Evolutionary conservation across 768 basidiomycete species (phyloP), one percentile per base, ranked within the genome.

Genomic region (Boletellus ananiceps): DNA sequence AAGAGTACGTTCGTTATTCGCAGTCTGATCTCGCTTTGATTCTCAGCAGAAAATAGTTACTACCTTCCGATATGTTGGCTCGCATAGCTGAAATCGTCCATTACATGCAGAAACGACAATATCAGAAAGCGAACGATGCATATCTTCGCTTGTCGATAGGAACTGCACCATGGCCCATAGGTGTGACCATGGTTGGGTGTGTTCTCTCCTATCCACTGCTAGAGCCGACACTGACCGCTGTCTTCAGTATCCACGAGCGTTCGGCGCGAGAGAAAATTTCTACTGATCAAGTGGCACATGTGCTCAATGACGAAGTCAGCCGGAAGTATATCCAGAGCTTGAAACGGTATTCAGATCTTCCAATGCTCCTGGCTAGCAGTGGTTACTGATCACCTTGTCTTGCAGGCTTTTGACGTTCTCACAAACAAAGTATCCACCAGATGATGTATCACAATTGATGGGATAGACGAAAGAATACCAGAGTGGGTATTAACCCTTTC

Each of bases 141-240:
- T 99, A 99, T 66, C 81, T 99, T 19, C 87, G 96, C 7, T 74
- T 99, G 34, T 93, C 91, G 5, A 99, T 99, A 55, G 96, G 96
- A 31, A 99, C 96, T 60, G 95, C 96, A 0, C 94, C 96, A 3
- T 99, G 96, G 96, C 96, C 96, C 2, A 99, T 99, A 61, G 96
- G 96, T 37, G 96, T 99, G 8, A 99, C 96, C 52, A 95, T 95
- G 88, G 96, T 98, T 72, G 94, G 93, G 92, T 93, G 69, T 34
- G 84, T 75, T 11, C 35, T 46, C 38, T 25, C 36, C 13, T 19
- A 18, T 1, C 23, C 21, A 18, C 34, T 3, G 3, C 3, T 29
- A 27, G 15, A 35, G 29, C 35, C 37, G 1, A 23, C 31, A n/a
- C 33, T 37, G 25, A 52, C 15, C 52, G 15, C 3, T 40, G 27